phyloP scores from a whole-genome alignment of 352 stramenopile species.

The Peronospora farinosa region DNA sequence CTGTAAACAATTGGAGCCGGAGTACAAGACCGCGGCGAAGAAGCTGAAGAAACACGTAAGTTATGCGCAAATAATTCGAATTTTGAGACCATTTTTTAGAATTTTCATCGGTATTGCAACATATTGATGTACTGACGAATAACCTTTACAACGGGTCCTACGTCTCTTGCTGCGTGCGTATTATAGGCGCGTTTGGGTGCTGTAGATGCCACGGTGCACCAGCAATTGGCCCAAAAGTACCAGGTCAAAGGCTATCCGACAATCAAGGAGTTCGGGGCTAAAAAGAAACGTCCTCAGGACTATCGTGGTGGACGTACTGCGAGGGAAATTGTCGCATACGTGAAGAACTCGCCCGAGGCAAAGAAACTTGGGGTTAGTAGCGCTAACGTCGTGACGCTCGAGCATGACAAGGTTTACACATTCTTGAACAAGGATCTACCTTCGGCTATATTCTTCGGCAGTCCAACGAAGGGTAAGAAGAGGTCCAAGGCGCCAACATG shows the following conservation, averaged over 20 bases:
- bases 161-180: conserved; percentile 2
- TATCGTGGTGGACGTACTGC: conserved; percentile 60
- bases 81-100: background rate
- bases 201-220: conserved; percentile 58
- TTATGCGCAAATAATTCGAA: background rate
- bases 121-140: conserved; percentile 9
- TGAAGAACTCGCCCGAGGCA: conserved; percentile 58
- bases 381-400: conserved; percentile 26
- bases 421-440: conserved; percentile 54
- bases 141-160: conserved; percentile 5
- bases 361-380: conserved; percentile 45
- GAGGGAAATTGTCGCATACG: conserved; percentile 65
- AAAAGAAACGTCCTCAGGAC: conserved; percentile 74
- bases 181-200: conserved; percentile 57
- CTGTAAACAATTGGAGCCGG: conserved; percentile 86
- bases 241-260: conserved; percentile 73
- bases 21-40: conserved; percentile 85
- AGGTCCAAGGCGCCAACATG: conserved; percentile 45
- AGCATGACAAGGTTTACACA: conserved; percentile 44
- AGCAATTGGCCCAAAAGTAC: conserved; percentile 67
- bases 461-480: conserved; percentile 44
- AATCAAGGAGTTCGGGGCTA: conserved; percentile 78
- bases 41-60: conserved; percentile 74
- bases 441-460: conserved; percentile 68
- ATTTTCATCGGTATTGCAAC: background rate